Percentiles rank a stretch among this genome's conserved stretches.
phyloP scores from a whole-genome alignment of 1,284 basidiomycete genomes.

The Pyrrhoderma lamaoense region DNA sequence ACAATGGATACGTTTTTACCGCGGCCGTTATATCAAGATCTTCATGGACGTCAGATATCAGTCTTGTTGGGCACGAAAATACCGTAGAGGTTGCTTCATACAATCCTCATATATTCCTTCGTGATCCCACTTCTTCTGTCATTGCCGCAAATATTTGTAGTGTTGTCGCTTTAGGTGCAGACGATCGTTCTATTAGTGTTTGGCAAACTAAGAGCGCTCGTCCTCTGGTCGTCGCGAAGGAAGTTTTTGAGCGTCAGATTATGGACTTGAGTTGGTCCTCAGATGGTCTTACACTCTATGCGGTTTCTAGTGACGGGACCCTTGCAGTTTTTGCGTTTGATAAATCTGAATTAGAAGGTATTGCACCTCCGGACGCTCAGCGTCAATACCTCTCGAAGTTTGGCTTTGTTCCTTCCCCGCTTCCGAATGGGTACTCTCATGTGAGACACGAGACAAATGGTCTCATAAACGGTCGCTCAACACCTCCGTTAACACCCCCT shows the following conservation, averaged over 20 bases:
- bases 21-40: constrained; percentile 89
- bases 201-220: constrained; percentile 90
- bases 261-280: constrained; percentile 92
- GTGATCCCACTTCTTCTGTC: constrained; percentile 57
- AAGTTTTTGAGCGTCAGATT: constrained; percentile 91
- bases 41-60: constrained; percentile 84
- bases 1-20: constrained; percentile 92
- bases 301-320: constrained; percentile 93
- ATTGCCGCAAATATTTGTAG: constrained; percentile 73
- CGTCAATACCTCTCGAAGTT: constrained; percentile 75
- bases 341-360: constrained; percentile 72
- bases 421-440: constrained; percentile 65
- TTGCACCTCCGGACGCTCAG: constrained; percentile 69
- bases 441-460: constrained; percentile 24
- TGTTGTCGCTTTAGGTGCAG: constrained; percentile 86
- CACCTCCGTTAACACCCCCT: constrained; percentile 37
- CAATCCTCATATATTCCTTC: constrained; percentile 87
- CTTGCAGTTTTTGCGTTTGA: constrained; percentile 85
- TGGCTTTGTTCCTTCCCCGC: constrained; percentile 55
- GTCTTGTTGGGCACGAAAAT: constrained; percentile 94
- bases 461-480: constrained; percentile 7
- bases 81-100: constrained; percentile 94
- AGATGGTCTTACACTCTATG: constrained; percentile 89
- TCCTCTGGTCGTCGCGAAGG: constrained; percentile 87
- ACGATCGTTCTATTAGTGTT: constrained; percentile 82